Percentiles rank a stretch among this genome's conserved stretches.
Evolutionary conservation across 148 eudicot genomes (phyloP).

Genomic region (Chenopodium formosanum): DNA sequence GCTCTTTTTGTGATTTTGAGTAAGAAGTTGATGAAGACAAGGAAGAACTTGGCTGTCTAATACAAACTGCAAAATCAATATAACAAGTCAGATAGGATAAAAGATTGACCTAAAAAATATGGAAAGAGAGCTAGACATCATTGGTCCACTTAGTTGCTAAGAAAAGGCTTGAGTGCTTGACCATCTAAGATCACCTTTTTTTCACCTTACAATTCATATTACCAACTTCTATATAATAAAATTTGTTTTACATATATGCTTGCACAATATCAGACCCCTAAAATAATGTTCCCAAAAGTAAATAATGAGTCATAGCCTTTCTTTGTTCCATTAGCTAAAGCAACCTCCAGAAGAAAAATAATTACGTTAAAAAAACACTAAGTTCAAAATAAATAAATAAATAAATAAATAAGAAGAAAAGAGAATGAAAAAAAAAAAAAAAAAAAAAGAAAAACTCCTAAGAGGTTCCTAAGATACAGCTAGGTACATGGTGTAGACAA

Average conservation of each 20-base stretch:
- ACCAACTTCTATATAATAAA: neutral
- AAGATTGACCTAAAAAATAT: neutral
- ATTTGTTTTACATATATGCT: neutral
- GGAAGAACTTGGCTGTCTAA: conserved; percentile 73
- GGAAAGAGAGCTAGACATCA: neutral
- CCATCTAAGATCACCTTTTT: neutral
- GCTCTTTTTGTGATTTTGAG: conserved; percentile 67
- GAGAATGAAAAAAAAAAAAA: neutral
- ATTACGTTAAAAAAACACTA: no score
- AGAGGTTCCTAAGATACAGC: neutral
- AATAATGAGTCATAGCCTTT: neutral
- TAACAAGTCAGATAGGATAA: neutral
- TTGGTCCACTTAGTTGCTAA: neutral
- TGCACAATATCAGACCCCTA: neutral
- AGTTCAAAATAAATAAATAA: no score
- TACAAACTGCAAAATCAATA: conserved; percentile 49
- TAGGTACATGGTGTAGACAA: neutral
- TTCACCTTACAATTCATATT: neutral
- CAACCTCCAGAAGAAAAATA: neutral
- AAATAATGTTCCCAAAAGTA: neutral
- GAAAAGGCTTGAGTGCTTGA: neutral
- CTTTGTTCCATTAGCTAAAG: neutral
- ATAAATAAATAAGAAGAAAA: no score
- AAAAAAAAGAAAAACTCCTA: neutral
- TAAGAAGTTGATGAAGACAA: conserved; percentile 58